Base-by-base conservation (phyloP, 768 basidiomycete genomes). In the Cyclocybe cylindracea region DNA sequence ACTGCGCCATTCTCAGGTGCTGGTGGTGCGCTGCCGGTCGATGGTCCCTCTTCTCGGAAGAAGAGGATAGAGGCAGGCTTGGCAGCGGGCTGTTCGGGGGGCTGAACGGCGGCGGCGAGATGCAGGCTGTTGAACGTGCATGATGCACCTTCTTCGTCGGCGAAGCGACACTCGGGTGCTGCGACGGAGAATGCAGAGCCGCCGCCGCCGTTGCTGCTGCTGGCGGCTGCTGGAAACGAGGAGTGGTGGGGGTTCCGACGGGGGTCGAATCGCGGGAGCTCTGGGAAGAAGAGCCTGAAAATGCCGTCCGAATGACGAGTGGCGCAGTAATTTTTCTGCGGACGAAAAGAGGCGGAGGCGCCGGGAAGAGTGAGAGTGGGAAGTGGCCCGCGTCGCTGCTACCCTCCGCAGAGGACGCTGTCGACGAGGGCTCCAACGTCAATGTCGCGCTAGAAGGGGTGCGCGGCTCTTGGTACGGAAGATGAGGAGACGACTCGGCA, bases 241-340 rank as follows among this genome's bases (percentile, higher is more conserved):
- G 65, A 6, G 73, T 70, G 2, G 72, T 75, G 13, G 78, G 77
- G 33, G 76, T 78, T 45, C 69, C 62, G 10, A 75, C 56, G 2
- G 77, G 75, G 14, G 76, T 79, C 39, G 75, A 74, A 53, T 77
- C 73, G 36, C 57, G 55, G 19, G 74, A 74, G 49, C 68, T 70
- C 13, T 48, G 60, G 14, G 72, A 68, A 43, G 71, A 66, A 8
- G 70, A 61, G n/a, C n/a, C n/a, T 19, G 66, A 58, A 18, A 62
- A 62, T 42, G 66, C 59, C 34, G 60, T 66, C 31, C 57, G 60
- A 43, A 79, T 61, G 14, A 73, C 63, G 46, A 79, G 69, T 19
- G 76, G 73, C 48, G 71, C 68, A 33, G 75, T 72, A 31, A 70
- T 53, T 56, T 68, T 69, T 56, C 69, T 72, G 43, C 69, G 69